Conservation (phyloP, 768 basidiomycete species). For the Russula vinacea region DNA sequence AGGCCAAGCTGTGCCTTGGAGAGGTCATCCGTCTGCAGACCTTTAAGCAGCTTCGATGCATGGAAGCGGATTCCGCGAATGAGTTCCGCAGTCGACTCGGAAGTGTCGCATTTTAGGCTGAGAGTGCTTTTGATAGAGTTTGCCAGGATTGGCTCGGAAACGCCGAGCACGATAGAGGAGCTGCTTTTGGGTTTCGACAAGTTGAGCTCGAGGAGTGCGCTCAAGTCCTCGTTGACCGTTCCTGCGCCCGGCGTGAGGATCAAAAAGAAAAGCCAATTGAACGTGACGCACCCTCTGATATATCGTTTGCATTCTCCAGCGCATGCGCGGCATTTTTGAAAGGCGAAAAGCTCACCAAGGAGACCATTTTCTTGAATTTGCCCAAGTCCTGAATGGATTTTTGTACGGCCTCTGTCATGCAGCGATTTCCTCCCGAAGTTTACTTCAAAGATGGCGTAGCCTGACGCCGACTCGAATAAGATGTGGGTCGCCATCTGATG, state of each 20-base stretch:
- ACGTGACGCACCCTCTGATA: constrained; percentile 78
- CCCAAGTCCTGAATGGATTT: constrained; percentile 81
- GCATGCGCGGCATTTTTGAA: constrained; percentile 93
- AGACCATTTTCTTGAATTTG: constrained; percentile 91
- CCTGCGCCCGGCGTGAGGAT: constrained; percentile 46
- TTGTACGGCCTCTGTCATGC: constrained; percentile 71
- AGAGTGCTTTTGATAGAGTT: constrained; percentile 72
- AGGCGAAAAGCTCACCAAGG: constrained; percentile 84
- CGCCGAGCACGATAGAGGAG: constrained; percentile 67
- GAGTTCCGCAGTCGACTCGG: constrained; percentile 77
- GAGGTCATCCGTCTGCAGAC: constrained; percentile 84
- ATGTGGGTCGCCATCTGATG: constrained; percentile 70
- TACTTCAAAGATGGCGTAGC: constrained; percentile 92
- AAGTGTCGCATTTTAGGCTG: constrained; percentile 73
- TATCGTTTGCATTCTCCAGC: constrained; percentile 91
- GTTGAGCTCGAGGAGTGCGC: constrained; percentile 83
- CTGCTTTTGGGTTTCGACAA: constrained; percentile 73
- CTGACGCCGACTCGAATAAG: constrained; percentile 91
- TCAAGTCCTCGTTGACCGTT: constrained; percentile 78
- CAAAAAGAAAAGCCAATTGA: not conserved
- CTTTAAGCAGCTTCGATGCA: constrained; percentile 84
- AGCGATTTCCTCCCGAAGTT: constrained; percentile 84
- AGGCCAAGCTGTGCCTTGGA: constrained; percentile 92
- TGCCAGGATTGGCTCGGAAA: constrained; percentile 72
- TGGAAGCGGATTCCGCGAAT: constrained; percentile 92